These are phyloP conservation scores for Linum usitatissimum DNA, from an alignment of 345 rosid species.

Conservation along the genomic window DNA sequence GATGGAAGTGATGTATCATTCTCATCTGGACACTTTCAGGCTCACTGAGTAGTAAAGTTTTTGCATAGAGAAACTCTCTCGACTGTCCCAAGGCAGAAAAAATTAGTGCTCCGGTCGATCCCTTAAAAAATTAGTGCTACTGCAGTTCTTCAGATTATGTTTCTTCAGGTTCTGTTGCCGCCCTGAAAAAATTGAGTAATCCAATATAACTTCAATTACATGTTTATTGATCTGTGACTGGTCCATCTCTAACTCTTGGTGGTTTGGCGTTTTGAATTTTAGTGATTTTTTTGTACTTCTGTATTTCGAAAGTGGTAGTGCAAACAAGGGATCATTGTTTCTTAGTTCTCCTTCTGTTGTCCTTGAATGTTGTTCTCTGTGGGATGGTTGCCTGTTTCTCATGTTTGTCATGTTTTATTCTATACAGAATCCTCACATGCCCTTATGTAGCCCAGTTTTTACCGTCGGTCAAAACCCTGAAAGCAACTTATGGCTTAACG, in stretches of 20 bases:
- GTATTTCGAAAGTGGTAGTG: too few relatives aligned
- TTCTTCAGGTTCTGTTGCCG: too few relatives aligned
- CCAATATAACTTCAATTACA: too few relatives aligned
- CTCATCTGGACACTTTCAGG: too few relatives aligned
- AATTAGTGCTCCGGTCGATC: too few relatives aligned
- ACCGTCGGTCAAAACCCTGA: conserved; percentile 67
- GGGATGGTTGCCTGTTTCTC: conserved; percentile 7
- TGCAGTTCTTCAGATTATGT: too few relatives aligned
- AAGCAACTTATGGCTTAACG: conserved; percentile 68
- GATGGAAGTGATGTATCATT: too few relatives aligned
- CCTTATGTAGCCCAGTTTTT: conserved; percentile 46
- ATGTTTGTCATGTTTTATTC: conserved; percentile 17
- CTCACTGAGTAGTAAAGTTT: too few relatives aligned
- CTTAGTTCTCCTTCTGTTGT: background rate
- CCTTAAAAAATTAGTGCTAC: too few relatives aligned
- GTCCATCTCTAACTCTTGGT: background rate
- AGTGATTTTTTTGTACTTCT: background rate
- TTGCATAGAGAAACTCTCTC: too few relatives aligned
- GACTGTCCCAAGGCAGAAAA: too few relatives aligned
- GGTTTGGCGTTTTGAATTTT: background rate
- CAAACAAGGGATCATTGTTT: too few relatives aligned
- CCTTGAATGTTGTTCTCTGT: background rate
- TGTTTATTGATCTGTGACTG: background rate
- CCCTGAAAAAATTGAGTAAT: background rate
- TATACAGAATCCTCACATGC: conserved; percentile 65